Evolutionary conservation across 164 flowering plant species (phyloP).

Genomic region (Berberis vulgaris): DNA sequence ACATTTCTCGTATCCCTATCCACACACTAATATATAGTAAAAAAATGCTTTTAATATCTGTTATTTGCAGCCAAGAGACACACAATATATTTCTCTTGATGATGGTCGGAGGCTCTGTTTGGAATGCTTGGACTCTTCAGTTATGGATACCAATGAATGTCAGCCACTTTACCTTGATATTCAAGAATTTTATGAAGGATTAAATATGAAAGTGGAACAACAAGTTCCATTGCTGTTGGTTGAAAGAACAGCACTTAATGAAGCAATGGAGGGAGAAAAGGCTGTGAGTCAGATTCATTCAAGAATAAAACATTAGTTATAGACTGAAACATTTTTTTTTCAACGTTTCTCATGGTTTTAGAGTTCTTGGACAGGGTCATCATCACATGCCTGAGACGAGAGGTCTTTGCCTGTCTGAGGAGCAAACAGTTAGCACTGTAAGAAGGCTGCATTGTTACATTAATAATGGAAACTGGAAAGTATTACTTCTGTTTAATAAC

Average conservation of each 20-base stretch:
- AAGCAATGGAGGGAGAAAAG: slow-evolving; percentile 80
- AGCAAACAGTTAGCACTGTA: slow-evolving; percentile 79
- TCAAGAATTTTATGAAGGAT: slow-evolving; percentile 61
- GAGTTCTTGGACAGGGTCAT: slow-evolving; percentile 49
- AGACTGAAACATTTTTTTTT: no score
- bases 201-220: slow-evolving; percentile 76
- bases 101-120: slow-evolving; percentile 90
- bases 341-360: not conserved
- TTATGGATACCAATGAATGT: slow-evolving; percentile 72
- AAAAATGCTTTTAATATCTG: not conserved
- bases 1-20: no score
- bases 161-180: slow-evolving; percentile 71
- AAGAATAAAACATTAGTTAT: not conserved
- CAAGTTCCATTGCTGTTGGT: slow-evolving; percentile 78
- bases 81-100: slow-evolving; percentile 45
- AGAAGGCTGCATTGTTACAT: slow-evolving; percentile 11
- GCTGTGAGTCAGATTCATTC: slow-evolving; percentile 31
- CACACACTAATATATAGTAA: no score
- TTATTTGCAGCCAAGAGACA: slow-evolving; percentile 50
- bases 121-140: slow-evolving; percentile 73
- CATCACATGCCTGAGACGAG: slow-evolving; percentile 91
- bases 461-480: no score
- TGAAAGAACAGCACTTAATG: slow-evolving; percentile 80
- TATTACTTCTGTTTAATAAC: no score
- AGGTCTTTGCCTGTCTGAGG: slow-evolving; percentile 87